phyloP scores from a whole-genome alignment of 352 stramenopile species.

The Pythium scleroteichum region DNA sequence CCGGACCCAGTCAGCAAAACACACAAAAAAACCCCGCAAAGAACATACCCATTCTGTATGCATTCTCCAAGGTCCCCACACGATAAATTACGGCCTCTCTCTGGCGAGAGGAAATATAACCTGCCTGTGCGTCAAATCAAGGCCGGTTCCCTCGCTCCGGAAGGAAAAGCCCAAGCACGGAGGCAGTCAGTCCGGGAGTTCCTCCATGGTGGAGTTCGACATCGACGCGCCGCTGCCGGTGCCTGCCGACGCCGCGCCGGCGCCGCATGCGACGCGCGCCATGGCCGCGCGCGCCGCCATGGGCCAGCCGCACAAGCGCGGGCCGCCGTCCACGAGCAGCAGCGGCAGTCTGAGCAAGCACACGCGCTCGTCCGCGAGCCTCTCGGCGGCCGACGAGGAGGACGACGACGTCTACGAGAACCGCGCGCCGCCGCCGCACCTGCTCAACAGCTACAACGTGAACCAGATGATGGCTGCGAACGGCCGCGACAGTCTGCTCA shows the following conservation, averaged over 20 bases:
- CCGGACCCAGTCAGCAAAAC: too few species aligned
- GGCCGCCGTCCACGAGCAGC: slow-evolving; percentile 21
- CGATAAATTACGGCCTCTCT: too few species aligned
- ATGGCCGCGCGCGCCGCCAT: slow-evolving; percentile 11
- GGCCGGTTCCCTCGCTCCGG: neutral
- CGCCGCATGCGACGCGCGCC: slow-evolving; percentile 5
- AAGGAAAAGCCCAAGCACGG: neutral
- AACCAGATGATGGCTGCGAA: slow-evolving; percentile 57
- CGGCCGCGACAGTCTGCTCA: slow-evolving; percentile 53
- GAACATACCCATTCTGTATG: too few species aligned
- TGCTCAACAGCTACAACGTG: slow-evolving; percentile 64
- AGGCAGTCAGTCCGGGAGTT: too few species aligned
- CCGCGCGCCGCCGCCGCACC: slow-evolving; percentile 28
- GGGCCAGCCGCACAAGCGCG: slow-evolving; percentile 16
- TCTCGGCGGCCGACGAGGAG: slow-evolving; percentile 30
- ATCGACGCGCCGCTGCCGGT: slow-evolving; percentile 2
- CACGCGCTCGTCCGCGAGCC: slow-evolving; percentile 29
- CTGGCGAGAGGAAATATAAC: too few species aligned
- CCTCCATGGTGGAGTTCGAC: slow-evolving; percentile 11
- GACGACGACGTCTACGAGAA: slow-evolving; percentile 18
- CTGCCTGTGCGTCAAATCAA: too few species aligned
- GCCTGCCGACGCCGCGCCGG: neutral
- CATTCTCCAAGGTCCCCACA: too few species aligned
- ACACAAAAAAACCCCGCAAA: too few species aligned
- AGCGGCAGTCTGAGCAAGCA: slow-evolving; percentile 32